A percentile compares a stretch with the other conserved stretches of the same genome.
Conservation (phyloP, 495 filamentous ascomycete species). For the Filosporella fistucella region DNA sequence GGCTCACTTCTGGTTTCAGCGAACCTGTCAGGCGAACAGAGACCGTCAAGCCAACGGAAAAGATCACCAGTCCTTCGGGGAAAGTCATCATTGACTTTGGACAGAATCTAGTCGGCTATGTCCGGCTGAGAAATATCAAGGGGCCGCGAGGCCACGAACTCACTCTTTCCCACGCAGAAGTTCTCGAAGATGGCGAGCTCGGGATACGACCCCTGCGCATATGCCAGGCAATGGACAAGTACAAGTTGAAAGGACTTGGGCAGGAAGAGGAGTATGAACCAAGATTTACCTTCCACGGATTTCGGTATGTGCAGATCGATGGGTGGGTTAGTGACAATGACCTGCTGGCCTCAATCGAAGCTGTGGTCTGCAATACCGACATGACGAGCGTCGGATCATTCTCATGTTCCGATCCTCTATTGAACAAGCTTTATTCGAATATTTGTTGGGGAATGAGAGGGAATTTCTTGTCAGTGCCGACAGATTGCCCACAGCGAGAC, state of each 20-base stretch:
- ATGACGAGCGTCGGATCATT: slow-evolving; percentile 41
- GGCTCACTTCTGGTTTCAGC: not conserved
- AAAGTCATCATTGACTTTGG: slow-evolving; percentile 48
- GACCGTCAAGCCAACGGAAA: slow-evolving; percentile 27
- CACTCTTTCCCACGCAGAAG: slow-evolving; percentile 42
- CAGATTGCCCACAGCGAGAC: slow-evolving; percentile 50
- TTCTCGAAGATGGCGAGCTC: slow-evolving; percentile 45
- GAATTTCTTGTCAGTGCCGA: slow-evolving; percentile 48
- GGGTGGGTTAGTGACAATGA: slow-evolving; percentile 30
- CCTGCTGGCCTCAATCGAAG: slow-evolving; percentile 21
- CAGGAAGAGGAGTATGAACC: not conserved
- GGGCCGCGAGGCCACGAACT: slow-evolving; percentile 28
- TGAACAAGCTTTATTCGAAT: slow-evolving; percentile 46
- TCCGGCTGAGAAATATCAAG: slow-evolving; percentile 29
- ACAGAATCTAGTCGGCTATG: slow-evolving; percentile 48
- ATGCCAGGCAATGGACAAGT: slow-evolving; percentile 22
- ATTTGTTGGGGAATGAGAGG: slow-evolving; percentile 45
- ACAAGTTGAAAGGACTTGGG: not conserved
- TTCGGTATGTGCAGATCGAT: slow-evolving; percentile 43
- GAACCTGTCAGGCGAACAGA: not conserved
- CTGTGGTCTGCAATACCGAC: slow-evolving; percentile 43
- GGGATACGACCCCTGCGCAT: slow-evolving; percentile 40
- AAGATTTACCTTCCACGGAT: slow-evolving; percentile 47
- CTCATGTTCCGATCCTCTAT: slow-evolving; percentile 35
- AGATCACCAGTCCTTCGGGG: slow-evolving; percentile 36